Base-by-base conservation (phyloP, 1,284 basidiomycete species). In the Schizopora paradoxa region DNA sequence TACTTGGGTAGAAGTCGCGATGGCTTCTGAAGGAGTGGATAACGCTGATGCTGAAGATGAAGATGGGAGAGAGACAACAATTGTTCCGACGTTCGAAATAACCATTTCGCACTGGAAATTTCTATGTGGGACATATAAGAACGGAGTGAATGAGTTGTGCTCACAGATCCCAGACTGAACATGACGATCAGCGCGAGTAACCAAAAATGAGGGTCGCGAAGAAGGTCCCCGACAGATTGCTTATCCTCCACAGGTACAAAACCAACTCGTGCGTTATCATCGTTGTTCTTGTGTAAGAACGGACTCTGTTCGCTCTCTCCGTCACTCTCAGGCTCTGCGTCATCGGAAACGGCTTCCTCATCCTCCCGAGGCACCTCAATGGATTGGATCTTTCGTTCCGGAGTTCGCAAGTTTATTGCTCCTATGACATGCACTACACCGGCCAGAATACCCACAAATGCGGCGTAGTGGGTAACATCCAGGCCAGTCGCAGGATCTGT, bases 11-110 rank as follows among this genome's bases (percentile, higher is more conserved):
- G 79, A 64, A 2, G 74, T 71, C 16, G 64, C 59, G 19, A 56
- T 54, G 37, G 64, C 60, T 16, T 62, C 54, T 26, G 66, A 61
- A 13, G 58, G 47, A 25, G 53, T 42, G 13, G 45, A 43, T 28
- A 58, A 33, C 11, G 51, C 48, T 22, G 58, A 31, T 11, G 60
- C 51, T 6, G 61, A 43, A 1, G 51, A 41, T 34, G 58, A 49
- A 18, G 66, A 56, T 16, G 77, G 73, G 32, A 88, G 68, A 6
- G 84, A 78, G 5, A 82, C 62, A n/a, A 82, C 73, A 41, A 88
- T 82, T 2, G 82, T 77, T 22, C 84, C 86, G 38, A 89, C 78
- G 55, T 86, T 89, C 7, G 83, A 79, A 25, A 88, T 79, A 18
- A 89, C 71, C 86, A 87, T 89, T 62, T 89, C 86, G 39, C 78